A percentile compares a stretch with the other conserved stretches of the same genome.
Conservation (phyloP, 345 rosid genomes). For the Eucalyptus marginata region DNA sequence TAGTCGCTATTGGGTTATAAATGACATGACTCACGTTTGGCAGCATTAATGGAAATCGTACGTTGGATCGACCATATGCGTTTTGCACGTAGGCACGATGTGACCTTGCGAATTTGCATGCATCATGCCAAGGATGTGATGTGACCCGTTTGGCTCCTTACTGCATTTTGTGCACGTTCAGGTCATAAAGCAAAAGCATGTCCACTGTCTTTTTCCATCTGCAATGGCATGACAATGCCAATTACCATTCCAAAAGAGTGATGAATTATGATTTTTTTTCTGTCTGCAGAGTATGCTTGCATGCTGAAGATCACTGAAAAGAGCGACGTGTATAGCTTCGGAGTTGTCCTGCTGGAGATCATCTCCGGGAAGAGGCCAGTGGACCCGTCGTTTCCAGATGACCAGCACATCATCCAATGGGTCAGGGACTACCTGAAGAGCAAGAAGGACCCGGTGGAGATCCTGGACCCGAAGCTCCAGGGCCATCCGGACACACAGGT, state of each 20-base stretch:
- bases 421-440: conserved; percentile 55
- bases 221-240: not conserved
- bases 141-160: not conserved
- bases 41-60: not conserved
- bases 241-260: not conserved
- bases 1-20: not conserved
- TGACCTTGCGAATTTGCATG: not conserved
- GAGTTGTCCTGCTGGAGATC: conserved; percentile 72
- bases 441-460: conserved; percentile 56
- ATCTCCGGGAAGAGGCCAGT: conserved; percentile 73
- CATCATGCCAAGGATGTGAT: not conserved
- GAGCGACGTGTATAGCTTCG: conserved; percentile 79
- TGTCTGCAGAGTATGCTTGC: conserved; percentile 56
- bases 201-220: not conserved
- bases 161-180: not conserved
- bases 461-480: conserved; percentile 53
- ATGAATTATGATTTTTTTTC: not conserved
- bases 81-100: not conserved
- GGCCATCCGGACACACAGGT: conserved; percentile 56
- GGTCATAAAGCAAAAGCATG: not conserved
- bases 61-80: not conserved
- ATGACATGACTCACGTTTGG: not conserved
- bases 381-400: conserved; percentile 61
- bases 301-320: conserved; percentile 53
- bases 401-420: conserved; percentile 75